phyloP scores from a whole-genome alignment of 2,329 filamentous ascomycete species.

The Ceratocystiopsis minuta region DNA sequence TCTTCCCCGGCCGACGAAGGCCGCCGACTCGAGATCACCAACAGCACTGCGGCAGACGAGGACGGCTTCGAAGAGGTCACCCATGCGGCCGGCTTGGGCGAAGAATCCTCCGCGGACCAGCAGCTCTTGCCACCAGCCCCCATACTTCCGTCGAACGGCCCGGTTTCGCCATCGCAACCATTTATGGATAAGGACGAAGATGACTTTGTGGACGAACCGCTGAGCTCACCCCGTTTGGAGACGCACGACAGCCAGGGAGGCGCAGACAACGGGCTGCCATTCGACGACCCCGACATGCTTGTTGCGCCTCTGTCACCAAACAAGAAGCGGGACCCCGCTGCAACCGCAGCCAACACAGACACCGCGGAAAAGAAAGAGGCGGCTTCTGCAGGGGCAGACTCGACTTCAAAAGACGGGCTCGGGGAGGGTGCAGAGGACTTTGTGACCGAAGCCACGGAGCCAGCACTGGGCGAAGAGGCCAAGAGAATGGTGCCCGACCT shows the following conservation, averaged over 20 bases:
- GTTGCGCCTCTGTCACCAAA: constrained; percentile 40
- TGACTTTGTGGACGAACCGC: constrained; percentile 61
- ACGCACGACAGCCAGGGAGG: constrained; percentile 35
- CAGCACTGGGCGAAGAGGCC: constrained; percentile 6
- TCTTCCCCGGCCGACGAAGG: constrained; percentile 39
- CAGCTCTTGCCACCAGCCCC: not conserved
- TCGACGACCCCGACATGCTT: constrained; percentile 37
- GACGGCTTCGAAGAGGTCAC: constrained; percentile 38
- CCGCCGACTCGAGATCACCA: constrained; percentile 46
- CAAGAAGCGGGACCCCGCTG: constrained; percentile 28
- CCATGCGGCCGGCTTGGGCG: constrained; percentile 41
- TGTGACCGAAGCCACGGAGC: constrained; percentile 9
- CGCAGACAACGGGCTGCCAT: constrained; percentile 21
- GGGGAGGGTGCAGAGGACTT: constrained; percentile 6
- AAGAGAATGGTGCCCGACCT: constrained; percentile 6
- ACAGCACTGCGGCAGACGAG: constrained; percentile 31
- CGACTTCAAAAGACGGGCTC: constrained; percentile 20
- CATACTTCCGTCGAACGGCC: too few species aligned
- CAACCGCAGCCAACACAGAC: constrained; percentile 24
- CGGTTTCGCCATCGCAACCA: constrained; percentile 14
- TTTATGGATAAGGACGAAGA: constrained; percentile 45
- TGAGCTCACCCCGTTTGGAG: constrained; percentile 48
- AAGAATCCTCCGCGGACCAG: constrained; percentile 26
- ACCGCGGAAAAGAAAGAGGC: too few species aligned
- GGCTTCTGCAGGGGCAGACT: too few species aligned